These are phyloP conservation scores for Corynascus novoguineensis DNA, from an alignment of 495 filamentous ascomycete genomes.

Conservation along the genomic window DNA sequence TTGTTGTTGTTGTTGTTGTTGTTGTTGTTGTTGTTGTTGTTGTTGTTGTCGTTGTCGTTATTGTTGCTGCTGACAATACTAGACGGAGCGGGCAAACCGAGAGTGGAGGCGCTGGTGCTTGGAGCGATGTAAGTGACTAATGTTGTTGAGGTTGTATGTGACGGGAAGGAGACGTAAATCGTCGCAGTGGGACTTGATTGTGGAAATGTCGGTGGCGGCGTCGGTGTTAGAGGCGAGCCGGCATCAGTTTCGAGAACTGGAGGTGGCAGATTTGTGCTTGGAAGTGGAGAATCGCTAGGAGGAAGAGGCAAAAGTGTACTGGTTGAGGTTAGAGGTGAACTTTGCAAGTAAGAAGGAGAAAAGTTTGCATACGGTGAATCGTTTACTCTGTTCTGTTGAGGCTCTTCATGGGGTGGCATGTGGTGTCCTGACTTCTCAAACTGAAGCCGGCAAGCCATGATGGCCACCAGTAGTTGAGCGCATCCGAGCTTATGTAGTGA, in stretches of 20 bases:
- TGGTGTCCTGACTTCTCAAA: background rate
- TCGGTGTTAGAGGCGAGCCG: background rate
- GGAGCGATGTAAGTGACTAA: background rate
- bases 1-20: no score
- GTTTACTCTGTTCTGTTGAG: background rate
- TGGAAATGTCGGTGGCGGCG: background rate
- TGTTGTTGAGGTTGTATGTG: background rate
- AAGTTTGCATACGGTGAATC: background rate
- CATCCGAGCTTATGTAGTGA: no score
- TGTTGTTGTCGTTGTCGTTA: background rate
- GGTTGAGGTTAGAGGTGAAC: background rate
- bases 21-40: background rate
- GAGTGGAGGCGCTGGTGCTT: no score
- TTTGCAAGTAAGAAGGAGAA: background rate
- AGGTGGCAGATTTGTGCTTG: background rate
- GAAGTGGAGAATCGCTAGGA: background rate
- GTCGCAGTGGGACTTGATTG: background rate
- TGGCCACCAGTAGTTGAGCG: no score
- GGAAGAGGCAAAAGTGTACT: background rate
- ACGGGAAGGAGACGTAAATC: background rate
- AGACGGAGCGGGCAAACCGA: no score
- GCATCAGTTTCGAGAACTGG: background rate
- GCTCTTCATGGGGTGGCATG: background rate
- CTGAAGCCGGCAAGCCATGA: no score
- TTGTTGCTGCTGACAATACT: no score